These are phyloP conservation scores for Chaetomium sp. DNA, from an alignment of 2,329 filamentous ascomycete species.

Conservation along the genomic window DNA sequence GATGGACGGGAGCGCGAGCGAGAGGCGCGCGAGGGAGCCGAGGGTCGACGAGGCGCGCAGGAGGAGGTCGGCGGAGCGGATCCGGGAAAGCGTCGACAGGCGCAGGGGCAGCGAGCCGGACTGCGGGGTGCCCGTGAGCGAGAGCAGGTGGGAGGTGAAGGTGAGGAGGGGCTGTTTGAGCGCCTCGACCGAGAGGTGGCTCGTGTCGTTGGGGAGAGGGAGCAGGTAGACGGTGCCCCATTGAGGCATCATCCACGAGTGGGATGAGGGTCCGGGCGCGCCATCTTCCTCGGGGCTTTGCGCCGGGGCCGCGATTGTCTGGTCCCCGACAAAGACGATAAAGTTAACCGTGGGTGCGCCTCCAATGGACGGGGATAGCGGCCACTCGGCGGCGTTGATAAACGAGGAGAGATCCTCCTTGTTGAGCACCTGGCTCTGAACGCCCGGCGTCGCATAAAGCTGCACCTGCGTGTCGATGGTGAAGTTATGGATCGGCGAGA, in stretches of 20 bases:
- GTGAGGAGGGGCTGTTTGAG: conserved; percentile 82
- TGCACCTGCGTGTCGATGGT: conserved; percentile 96
- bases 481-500: conserved; percentile 87
- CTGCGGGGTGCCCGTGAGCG: conserved; percentile 81
- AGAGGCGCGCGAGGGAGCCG: conserved; percentile 86
- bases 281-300: conserved; percentile 35
- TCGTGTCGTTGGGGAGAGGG: conserved; percentile 45
- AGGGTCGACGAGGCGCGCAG: conserved; percentile 90
- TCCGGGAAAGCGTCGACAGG: conserved; percentile 80
- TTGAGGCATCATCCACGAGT: conserved; percentile 89
- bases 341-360: conserved; percentile 95
- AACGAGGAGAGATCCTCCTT: conserved; percentile 91
- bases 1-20: conserved; percentile 81
- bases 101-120: conserved; percentile 82
- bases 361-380: conserved; percentile 89
- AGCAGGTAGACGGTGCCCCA: conserved; percentile 79
- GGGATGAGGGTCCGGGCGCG: conserved; percentile 49
- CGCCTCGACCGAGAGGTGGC: conserved; percentile 62
- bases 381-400: conserved; percentile 98
- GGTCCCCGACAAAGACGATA: conserved; percentile 82
- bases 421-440: conserved; percentile 65
- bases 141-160: conserved; percentile 87
- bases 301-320: conserved; percentile 59
- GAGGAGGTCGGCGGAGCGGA: conserved; percentile 81
- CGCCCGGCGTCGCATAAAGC: conserved; percentile 77